A percentile compares a stretch with the other conserved stretches of the same genome.
These are phyloP conservation scores for Tolypocladium guangdongense DNA, from an alignment of 2,329 filamentous ascomycete genomes.

Conservation along the genomic window DNA sequence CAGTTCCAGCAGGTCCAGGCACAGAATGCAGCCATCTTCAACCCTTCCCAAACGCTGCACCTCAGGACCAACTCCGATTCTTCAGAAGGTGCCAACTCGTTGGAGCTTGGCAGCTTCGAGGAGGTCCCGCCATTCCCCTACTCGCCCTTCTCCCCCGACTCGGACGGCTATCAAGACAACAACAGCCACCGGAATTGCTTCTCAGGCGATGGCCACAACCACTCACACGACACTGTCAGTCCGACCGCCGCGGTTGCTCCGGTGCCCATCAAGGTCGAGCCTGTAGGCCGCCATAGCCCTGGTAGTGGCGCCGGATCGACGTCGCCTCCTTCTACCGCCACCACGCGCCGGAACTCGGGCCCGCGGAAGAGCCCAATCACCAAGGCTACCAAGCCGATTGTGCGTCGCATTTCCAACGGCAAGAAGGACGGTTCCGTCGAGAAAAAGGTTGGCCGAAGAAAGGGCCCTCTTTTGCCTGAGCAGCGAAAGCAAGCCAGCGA, in stretches of 20 bases:
- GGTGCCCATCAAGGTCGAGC: constrained; percentile 53
- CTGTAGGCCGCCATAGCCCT: constrained; percentile 46
- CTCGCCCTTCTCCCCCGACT: constrained; percentile 73
- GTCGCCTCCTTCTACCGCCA: constrained; percentile 50
- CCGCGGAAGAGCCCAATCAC: constrained; percentile 67
- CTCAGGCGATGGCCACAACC: constrained; percentile 42
- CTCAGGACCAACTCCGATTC: constrained; percentile 80
- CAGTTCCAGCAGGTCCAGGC: constrained; percentile 42
- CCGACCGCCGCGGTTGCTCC: constrained; percentile 58
- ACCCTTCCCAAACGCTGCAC: constrained; percentile 83
- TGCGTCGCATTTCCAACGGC: constrained; percentile 63
- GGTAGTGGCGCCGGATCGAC: constrained; percentile 48
- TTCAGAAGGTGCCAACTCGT: constrained; percentile 56
- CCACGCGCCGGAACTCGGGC: constrained; percentile 53
- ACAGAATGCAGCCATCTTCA: constrained; percentile 66
- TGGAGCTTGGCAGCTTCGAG: constrained; percentile 70
- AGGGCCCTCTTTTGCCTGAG: constrained; percentile 81
- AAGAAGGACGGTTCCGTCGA: constrained; percentile 72
- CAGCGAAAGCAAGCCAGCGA: constrained; percentile 95
- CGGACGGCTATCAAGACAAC: constrained; percentile 60
- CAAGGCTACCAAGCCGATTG: constrained; percentile 73
- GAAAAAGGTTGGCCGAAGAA: constrained; percentile 87
- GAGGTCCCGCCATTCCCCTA: constrained; percentile 61
- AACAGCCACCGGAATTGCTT: constrained; percentile 51
- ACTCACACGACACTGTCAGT: constrained; percentile 47